Base-by-base conservation (phyloP, 768 basidiomycete genomes). In the Sarcodon sp. region DNA sequence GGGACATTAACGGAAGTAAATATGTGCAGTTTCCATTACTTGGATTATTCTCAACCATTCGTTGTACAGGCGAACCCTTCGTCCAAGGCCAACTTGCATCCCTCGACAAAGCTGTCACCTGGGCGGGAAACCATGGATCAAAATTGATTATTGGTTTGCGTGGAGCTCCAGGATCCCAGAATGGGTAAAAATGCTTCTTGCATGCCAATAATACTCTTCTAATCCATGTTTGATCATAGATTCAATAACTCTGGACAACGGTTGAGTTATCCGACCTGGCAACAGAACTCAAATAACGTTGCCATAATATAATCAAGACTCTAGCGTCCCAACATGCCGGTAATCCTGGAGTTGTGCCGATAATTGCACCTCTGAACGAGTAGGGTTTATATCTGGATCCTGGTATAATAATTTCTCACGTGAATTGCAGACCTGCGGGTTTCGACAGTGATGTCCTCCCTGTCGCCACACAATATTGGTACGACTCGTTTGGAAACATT, bases 191-290 rank as follows among this genome's bases (percentile, higher is more conserved):
- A 3, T 4, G 3, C 21, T 27, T 27, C 21, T 27, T 27, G 21
- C 21, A 27, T 27, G 21, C 21, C 2, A 4, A 27, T 4, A 27
- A 27, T 27, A 27, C 21, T 3, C 21, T 2, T 27, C 21, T 27
- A 4, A 27, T 4, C 4, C 21, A 3, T 4, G 21, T 27, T 27
- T 27, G 3, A 2, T 27, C 4, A 4, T 27, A 27, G 21, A 16
- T 90, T 77, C 56, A 87, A 90, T 57, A 90, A 90, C 56, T 88
- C 86, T 43, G 87, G 87, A 15, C 82, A 80, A 45, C 75, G 63
- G 50, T 60, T 77, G 51, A 49, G 69, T 9, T 75, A 62, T 53
- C 87, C 87, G 61, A 60, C 66, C 33, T 90, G 87, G 87, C 82
- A 87, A 10, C 72, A 74, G 1, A 72, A 72, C 44, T 69, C 73